Percentiles rank a stretch among this genome's conserved stretches.
These are phyloP conservation scores for Penicillium brasilianum DNA, from an alignment of 2,329 filamentous ascomycete species.

Conservation along the genomic window DNA sequence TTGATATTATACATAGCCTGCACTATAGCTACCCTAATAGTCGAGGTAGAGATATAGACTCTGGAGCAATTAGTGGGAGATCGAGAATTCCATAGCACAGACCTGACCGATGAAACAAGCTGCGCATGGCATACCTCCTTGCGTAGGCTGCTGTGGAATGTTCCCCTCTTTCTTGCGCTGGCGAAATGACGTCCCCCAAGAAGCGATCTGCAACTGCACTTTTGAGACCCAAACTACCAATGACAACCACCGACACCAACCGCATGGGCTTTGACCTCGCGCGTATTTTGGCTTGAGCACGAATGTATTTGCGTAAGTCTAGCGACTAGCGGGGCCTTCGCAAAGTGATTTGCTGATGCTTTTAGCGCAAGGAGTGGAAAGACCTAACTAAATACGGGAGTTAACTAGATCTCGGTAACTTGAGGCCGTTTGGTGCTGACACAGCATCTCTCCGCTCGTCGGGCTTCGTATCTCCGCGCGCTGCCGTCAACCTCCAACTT, in stretches of 20 bases:
- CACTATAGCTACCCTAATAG: background rate
- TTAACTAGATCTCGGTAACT: no score
- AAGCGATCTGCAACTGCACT: conserved; percentile 17
- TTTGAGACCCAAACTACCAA: conserved; percentile 16
- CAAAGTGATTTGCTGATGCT: background rate
- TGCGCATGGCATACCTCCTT: conserved; percentile 20
- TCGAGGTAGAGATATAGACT: no score
- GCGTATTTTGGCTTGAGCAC: conserved; percentile 2
- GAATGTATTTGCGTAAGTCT: conserved; percentile 9
- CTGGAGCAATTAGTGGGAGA: background rate
- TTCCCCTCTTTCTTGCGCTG: conserved; percentile 22
- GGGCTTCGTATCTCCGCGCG: conserved; percentile 4
- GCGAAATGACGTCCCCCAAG: conserved; percentile 24
- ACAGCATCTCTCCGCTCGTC: conserved; percentile 27
- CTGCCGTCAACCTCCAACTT: conserved; percentile 19
- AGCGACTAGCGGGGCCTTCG: background rate
- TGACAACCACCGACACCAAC: conserved; percentile 5
- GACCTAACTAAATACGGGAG: no score
- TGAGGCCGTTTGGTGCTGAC: conserved; percentile 24
- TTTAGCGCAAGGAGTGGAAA: conserved; percentile 20
- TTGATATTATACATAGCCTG: background rate
- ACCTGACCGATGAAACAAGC: conserved; percentile 7
- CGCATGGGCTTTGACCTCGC: conserved; percentile 23
- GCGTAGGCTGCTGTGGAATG: conserved; percentile 13
- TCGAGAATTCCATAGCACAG: no score